Evolutionary conservation across 2,329 filamentous ascomycete species (phyloP).

Genomic region (Fusarium aywerte): DNA sequence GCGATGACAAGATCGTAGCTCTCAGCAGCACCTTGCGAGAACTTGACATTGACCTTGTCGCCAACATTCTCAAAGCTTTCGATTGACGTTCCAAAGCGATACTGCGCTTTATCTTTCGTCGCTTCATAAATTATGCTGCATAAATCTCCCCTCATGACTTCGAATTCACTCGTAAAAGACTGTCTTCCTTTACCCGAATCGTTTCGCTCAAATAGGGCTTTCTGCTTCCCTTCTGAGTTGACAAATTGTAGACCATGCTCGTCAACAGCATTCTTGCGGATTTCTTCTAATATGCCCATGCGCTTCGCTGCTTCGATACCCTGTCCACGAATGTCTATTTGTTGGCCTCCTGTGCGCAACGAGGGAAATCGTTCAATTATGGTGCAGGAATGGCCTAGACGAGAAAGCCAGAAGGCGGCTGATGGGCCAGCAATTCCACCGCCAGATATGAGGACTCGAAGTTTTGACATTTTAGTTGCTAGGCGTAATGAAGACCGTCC

Average conservation of each 20-base stretch:
- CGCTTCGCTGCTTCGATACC: slow-evolving; percentile 53
- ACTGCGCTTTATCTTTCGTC: slow-evolving; percentile 40
- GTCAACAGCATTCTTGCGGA: slow-evolving; percentile 58
- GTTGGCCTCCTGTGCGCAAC: slow-evolving; percentile 55
- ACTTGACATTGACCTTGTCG: slow-evolving; percentile 23
- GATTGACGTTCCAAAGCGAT: slow-evolving; percentile 24
- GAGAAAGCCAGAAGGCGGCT: slow-evolving; percentile 56
- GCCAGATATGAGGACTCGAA: slow-evolving; percentile 61
- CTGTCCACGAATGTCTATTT: slow-evolving; percentile 59
- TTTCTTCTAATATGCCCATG: slow-evolving; percentile 54
- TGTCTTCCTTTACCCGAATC: slow-evolving; percentile 55
- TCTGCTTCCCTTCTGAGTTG: slow-evolving; percentile 51
- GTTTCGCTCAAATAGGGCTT: slow-evolving; percentile 55
- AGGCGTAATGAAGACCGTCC: not conserved
- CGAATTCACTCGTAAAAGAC: slow-evolving; percentile 64
- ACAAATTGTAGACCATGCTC: slow-evolving; percentile 58
- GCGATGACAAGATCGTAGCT: slow-evolving; percentile 31
- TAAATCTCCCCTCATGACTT: slow-evolving; percentile 70
- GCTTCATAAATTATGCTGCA: slow-evolving; percentile 60
- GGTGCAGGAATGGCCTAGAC: slow-evolving; percentile 53
- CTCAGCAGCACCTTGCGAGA: slow-evolving; percentile 5
- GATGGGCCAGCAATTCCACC: slow-evolving; percentile 59
- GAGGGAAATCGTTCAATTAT: slow-evolving; percentile 55
- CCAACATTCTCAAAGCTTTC: slow-evolving; percentile 21
- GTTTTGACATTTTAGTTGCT: slow-evolving; percentile 17